Percentiles rank a stretch among this genome's conserved stretches.
These are phyloP conservation scores for Curvularia spicifera DNA, from an alignment of 2,329 filamentous ascomycete genomes.

Conservation along the genomic window DNA sequence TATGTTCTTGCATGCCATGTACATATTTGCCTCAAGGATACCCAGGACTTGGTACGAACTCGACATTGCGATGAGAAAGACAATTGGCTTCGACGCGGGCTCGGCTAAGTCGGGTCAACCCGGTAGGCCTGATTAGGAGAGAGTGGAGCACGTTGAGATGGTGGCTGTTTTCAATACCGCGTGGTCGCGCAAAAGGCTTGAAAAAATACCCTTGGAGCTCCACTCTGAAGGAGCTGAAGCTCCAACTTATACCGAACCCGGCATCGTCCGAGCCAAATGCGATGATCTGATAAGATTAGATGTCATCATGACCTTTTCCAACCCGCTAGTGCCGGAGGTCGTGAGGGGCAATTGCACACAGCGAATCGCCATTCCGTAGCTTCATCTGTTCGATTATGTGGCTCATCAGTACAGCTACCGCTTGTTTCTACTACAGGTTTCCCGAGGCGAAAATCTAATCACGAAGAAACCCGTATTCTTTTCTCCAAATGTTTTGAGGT, in stretches of 20 bases:
- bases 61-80: not conserved
- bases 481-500: not conserved
- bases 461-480: not conserved
- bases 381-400: not conserved
- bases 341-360: conserved; percentile 3
- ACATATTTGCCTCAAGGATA: not conserved
- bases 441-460: not conserved
- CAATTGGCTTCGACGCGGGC: not conserved
- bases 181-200: not conserved
- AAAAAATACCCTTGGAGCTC: conserved; percentile 1
- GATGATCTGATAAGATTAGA: conserved; percentile 28
- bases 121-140: conserved; percentile 4
- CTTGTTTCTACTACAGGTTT: not conserved
- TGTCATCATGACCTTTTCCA: conserved; percentile 9
- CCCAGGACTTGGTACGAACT: not conserved
- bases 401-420: not conserved
- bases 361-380: conserved; percentile 2
- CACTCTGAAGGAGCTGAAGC: conserved; percentile 1
- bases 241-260: not conserved
- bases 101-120: not conserved
- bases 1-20: not conserved
- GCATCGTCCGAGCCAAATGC: conserved; percentile 5
- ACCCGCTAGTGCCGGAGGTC: conserved; percentile 5
- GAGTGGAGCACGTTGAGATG: conserved; percentile 7
- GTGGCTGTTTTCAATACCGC: conserved; percentile 14